Evolutionary conservation across 2,329 filamentous ascomycete genomes (phyloP), one percentile per base, ranked within the genome.

Genomic region (Cladophialophora yegresii): DNA sequence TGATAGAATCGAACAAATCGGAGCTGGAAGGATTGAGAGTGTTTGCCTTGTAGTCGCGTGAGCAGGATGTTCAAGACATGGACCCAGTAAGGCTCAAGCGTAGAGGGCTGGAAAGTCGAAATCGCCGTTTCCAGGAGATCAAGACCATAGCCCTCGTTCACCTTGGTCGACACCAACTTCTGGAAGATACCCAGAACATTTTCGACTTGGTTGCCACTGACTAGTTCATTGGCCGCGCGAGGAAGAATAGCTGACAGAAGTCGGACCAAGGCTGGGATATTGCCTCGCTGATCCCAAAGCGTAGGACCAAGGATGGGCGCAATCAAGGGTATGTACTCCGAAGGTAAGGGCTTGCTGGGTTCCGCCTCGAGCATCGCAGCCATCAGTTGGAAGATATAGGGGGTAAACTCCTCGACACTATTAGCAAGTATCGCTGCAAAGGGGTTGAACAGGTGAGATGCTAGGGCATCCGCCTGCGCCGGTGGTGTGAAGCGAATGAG

Each of bases 1-100:
- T 99, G 93, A 76, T 96, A 99, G 82, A 99, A 96, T 36, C 92
- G 89, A 60, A 93, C 90, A 75, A 99, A 97, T 59, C 92, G 89
- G 61, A 91, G 81, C 72, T 92, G 90, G 77, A 96, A 90, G 54
- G 87, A 89, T 72, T 98, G 93, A 0, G 93, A 88, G 79, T 85
- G 95, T 78, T 79, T 91, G 79, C 82, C 89, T 81, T 81, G 83
- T 64, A 91, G 79, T 43, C 88, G 83, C 16, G 87, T 90, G 74
- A 97, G 89, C 73, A 98, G 85, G 47, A 98, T 84, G 64, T 88
- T 87, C 63, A 98, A 82, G 64, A 99, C 90, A 0, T 88, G 87
- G 8, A 85, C 82, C 74, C 96, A 96, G 77, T 92, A 96, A 22
- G 83, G 82, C 69, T 95, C 85, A 60, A 98, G 77, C 0, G 85